Evolutionary conservation across 116 monocot species (phyloP), one percentile per base, ranked within the genome.

Genomic region (Cymodocea nodosa): DNA sequence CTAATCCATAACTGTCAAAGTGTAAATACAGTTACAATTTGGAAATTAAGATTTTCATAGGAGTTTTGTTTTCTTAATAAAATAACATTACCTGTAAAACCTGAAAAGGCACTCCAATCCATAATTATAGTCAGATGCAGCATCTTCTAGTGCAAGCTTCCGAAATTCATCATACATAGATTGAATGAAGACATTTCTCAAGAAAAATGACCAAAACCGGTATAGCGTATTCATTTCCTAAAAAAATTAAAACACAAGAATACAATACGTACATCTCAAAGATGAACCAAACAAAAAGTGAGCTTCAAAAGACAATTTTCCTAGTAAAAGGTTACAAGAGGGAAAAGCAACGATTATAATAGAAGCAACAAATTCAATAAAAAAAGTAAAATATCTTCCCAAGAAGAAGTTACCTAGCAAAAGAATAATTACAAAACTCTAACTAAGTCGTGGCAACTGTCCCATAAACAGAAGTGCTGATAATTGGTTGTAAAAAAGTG

Each of bases 221-320:
- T 92, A 99, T 3, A 99, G 78, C 1, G 92, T 86, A 73, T 99
- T 99, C 98, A 92, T 99, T 82, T 92, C 86, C 98, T 99, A 83
- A 71, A 85, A 49, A 25, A 50, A 11, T 13, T 8, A 50, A n/a
- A 44, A 44, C 2, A 22, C 44, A 14, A 22, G 19, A 4, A 7
- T 64, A 22, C 2, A 24, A 51, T 66, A 50, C 15, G 52, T 7
- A 34, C 17, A 35, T 17, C 17, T 17, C n/a, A 62, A 39, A 62
- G 6, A 62, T 35, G 4, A 35, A 62, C 12, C 44, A 44, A 44
- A 44, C 44, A 10, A 8, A 44, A 30, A 30, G 30, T 30, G 30
- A 30, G 30, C 2, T 30, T 30, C 30, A 30, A 30, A 30, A 30
- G 30, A 30, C 30, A 30, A 10, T 7, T 44, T 39, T 12, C 44